phyloP scores from a whole-genome alignment of 768 basidiomycete species.

The Collybia nuda region DNA sequence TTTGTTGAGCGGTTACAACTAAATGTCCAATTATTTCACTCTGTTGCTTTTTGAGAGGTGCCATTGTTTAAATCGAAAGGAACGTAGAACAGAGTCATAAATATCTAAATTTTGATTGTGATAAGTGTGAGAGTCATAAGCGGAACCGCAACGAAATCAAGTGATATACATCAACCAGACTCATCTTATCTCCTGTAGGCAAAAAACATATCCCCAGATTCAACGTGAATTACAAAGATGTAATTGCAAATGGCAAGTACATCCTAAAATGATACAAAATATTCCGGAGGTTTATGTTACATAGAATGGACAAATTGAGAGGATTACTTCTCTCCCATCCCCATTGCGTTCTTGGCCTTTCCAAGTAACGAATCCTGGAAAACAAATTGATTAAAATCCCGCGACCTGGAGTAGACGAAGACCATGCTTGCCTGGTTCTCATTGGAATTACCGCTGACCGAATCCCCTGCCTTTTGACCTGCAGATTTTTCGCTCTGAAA shows the following conservation, averaged over 20 bases:
- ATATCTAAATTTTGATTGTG: background rate
- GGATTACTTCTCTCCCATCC: constrained; percentile 32
- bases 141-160: background rate
- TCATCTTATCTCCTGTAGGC: too few species aligned
- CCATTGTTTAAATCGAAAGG: constrained; percentile 5
- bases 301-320: background rate
- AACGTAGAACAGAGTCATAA: background rate
- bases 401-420: background rate
- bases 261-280: too few species aligned
- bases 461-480: constrained; percentile 48
- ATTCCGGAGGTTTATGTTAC: too few species aligned
- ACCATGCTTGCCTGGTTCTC: constrained; percentile 32
- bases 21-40: constrained; percentile 20
- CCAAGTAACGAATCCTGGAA: constrained; percentile 39
- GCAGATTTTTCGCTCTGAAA: constrained; percentile 50
- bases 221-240: too few species aligned
- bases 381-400: background rate
- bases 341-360: constrained; percentile 55
- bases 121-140: background rate
- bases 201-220: too few species aligned
- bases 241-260: too few species aligned
- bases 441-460: constrained; percentile 47
- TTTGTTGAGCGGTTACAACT: constrained; percentile 44
- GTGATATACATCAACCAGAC: background rate
- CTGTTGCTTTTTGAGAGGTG: constrained; percentile 11